phyloP scores from a whole-genome alignment of 1,284 basidiomycete genomes.

The Cutaneotrichosporon mucoides region DNA sequence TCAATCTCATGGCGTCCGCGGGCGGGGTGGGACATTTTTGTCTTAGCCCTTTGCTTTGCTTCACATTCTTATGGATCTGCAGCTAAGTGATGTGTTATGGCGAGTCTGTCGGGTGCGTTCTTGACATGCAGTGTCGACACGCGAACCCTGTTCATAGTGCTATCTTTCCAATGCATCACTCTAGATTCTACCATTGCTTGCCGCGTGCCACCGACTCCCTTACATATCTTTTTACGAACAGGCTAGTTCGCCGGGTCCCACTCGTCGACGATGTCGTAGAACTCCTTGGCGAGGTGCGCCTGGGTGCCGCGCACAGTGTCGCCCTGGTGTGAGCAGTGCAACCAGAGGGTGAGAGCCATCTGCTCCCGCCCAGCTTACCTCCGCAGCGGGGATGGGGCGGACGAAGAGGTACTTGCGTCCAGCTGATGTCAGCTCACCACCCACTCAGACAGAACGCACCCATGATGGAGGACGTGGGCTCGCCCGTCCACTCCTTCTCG shows the following conservation, averaged over 20 bases:
- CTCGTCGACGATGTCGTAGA: slow-evolving; percentile 77
- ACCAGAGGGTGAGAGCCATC: too few relatives aligned
- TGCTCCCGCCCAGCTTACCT: not conserved
- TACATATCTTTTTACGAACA: too few relatives aligned
- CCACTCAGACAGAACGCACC: slow-evolving; percentile 15
- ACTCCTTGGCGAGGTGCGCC: slow-evolving; percentile 72
- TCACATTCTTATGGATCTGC: not conserved
- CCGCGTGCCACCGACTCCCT: too few relatives aligned
- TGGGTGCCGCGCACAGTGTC: slow-evolving; percentile 70
- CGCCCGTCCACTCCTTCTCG: slow-evolving; percentile 2
- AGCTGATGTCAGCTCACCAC: slow-evolving; percentile 38
- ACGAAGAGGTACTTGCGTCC: slow-evolving; percentile 85
- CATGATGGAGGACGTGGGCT: slow-evolving; percentile 62
- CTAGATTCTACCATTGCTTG: not conserved
- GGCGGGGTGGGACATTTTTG: slow-evolving; percentile 15
- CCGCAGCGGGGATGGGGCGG: slow-evolving; percentile 38
- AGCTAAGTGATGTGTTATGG: not conserved
- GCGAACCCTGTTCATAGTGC: not conserved
- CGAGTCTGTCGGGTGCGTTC: not conserved
- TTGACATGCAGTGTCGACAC: too few relatives aligned
- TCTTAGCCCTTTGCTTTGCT: not conserved
- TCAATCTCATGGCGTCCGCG: slow-evolving; percentile 11
- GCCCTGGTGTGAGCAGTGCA: slow-evolving; percentile 16
- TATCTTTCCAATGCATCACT: not conserved
- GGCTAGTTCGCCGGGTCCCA: slow-evolving; percentile 54